Base-by-base conservation (phyloP, 306 rosid species). In the Nissolia schottii region DNA sequence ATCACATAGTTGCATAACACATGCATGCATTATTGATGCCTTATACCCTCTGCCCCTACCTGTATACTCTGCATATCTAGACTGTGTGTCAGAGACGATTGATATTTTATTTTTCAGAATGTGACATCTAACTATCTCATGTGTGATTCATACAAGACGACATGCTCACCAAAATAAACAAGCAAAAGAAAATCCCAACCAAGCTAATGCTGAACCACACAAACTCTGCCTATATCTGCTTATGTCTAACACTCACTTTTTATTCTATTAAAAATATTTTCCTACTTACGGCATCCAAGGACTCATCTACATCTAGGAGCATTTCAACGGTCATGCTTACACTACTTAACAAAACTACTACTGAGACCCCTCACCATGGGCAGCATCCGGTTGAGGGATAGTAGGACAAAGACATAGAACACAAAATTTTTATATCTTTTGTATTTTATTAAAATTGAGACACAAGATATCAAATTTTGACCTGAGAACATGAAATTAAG, bases 11-110 rank as follows among this genome's bases (percentile, higher is more conserved):
- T 15, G 32, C 69, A 53, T 38, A 73, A 57, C n/a, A n/a, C n/a
- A n/a, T 73, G 67, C 69, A 76, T 55, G 7, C 67, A 76, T 56
- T 54, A 73, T 37, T 48, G 50, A 70, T 54, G 60, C 49, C 70
- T 68, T 64, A 57, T 31, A 56, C 51, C 14, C 67, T 35, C 63
- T 62, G 29, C 53, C 41, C 50, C 54, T 20, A 67, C 61, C 71
- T 71, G 78, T 64, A 12, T 15, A 23, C 41, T 63, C 53, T 58
- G 49, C 51, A 75, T 18, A 70, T 40, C 60, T 18, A 41, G 54
- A 31, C 65, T 31, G n/a, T n/a, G n/a, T n/a, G n/a, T n/a, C n/a
- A n/a, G n/a, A 53, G 46, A 50, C 40, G 31, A 61, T 53, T 71
- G 45, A 3, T 32, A 20, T 28, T n/a, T 59, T n/a, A n/a, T n/a